A percentile compares a stretch with the other conserved stretches of the same genome.
Evolutionary conservation across 2,329 filamentous ascomycete species (phyloP).

Genomic region (Nemania sp.): DNA sequence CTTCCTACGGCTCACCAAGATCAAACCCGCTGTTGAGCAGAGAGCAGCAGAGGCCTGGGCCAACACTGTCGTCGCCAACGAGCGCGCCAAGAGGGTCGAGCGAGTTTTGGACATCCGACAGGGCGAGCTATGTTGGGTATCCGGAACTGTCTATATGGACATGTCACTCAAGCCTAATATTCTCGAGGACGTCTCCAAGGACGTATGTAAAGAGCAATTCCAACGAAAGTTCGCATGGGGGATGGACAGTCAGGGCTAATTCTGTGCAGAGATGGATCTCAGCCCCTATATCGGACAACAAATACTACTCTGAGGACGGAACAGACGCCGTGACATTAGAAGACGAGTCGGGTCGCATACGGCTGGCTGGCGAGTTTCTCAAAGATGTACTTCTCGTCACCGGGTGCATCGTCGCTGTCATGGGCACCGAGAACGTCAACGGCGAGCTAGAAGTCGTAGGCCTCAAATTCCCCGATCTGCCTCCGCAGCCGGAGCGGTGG

Average conservation of each 20-base stretch:
- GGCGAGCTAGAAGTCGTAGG: slow-evolving; percentile 94
- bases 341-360: slow-evolving; percentile 89
- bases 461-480: slow-evolving; percentile 82
- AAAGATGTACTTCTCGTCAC: slow-evolving; percentile 77
- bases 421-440: slow-evolving; percentile 90
- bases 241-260: slow-evolving; percentile 4
- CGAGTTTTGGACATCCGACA: slow-evolving; percentile 94
- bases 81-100: slow-evolving; percentile 75
- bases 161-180: slow-evolving; percentile 96
- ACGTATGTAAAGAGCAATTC: slow-evolving; percentile 57
- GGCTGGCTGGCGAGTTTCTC: slow-evolving; percentile 73
- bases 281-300: slow-evolving; percentile 74
- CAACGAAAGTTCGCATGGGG: neutral
- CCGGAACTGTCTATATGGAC: slow-evolving; percentile 95
- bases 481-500: slow-evolving; percentile 82
- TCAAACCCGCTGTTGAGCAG: slow-evolving; percentile 81
- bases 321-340: slow-evolving; percentile 81
- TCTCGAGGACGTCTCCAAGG: slow-evolving; percentile 90
- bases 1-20: slow-evolving; percentile 83
- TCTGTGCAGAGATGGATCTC: slow-evolving; percentile 77
- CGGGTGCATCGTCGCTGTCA: slow-evolving; percentile 88
- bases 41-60: slow-evolving; percentile 77
- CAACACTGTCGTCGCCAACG: slow-evolving; percentile 75
- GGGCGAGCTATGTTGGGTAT: slow-evolving; percentile 93
- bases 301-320: slow-evolving; percentile 68